phyloP scores from a whole-genome alignment of 495 filamentous ascomycete species.

The Endocarpon pusillum region DNA sequence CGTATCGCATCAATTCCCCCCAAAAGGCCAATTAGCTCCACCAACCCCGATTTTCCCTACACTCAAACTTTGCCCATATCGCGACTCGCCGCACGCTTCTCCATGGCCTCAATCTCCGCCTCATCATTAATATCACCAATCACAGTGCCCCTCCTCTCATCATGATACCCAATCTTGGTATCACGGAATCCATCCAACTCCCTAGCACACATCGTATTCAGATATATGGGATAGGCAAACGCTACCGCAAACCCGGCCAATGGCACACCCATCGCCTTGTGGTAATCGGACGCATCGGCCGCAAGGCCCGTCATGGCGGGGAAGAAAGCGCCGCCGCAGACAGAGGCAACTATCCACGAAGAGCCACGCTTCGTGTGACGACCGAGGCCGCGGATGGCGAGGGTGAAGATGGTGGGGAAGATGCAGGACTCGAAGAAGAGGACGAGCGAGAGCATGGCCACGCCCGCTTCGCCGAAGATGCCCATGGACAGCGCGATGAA shows the following conservation, averaged over 20 bases:
- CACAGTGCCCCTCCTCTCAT: conserved; percentile 4
- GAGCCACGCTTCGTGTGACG: conserved; percentile 41
- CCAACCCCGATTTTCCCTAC: too few species aligned
- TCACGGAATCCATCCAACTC: conserved; percentile 9
- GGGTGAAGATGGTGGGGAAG: conserved; percentile 45
- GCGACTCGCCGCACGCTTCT: too few species aligned
- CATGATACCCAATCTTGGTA: conserved; percentile 10
- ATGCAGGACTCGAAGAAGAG: conserved; percentile 47
- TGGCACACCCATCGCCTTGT: conserved; percentile 38
- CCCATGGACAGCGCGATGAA: conserved; percentile 23
- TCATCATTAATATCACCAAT: conserved; percentile 6
- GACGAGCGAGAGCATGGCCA: conserved; percentile 32
- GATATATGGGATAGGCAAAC: conserved; percentile 38
- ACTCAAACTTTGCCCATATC: too few species aligned
- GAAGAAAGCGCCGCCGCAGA: conserved; percentile 36
- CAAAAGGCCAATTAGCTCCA: too few species aligned
- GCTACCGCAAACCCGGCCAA: conserved; percentile 40
- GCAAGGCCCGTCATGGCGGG: conserved; percentile 32
- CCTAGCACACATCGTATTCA: conserved; percentile 25
- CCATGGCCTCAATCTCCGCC: too few species aligned
- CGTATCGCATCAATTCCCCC: too few species aligned
- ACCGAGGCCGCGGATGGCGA: conserved; percentile 42
- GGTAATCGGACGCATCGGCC: conserved; percentile 32
- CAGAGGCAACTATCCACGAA: conserved; percentile 38
- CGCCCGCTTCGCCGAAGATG: conserved; percentile 22